phyloP scores from a whole-genome alignment of 2,329 filamentous ascomycete species.

The Cercospora sp. region DNA sequence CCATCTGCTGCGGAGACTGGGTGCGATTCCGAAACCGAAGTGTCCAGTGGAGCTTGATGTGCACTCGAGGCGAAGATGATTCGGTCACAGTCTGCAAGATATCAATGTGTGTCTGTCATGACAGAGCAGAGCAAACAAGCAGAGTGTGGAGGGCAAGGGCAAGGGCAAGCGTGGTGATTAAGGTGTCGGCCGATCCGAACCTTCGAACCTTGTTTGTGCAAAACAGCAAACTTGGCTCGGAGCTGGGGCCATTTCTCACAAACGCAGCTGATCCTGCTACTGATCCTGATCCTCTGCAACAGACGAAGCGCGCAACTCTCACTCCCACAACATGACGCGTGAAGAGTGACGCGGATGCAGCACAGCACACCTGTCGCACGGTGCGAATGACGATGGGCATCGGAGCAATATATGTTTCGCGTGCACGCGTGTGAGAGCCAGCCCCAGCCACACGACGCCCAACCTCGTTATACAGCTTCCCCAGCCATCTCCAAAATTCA shows the following conservation, averaged over 20 bases:
- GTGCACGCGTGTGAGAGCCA: not conserved
- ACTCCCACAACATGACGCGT: not conserved
- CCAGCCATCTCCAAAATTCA: conserved; percentile 2
- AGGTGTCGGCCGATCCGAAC: not conserved
- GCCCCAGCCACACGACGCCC: not conserved
- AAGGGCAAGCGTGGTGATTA: not conserved
- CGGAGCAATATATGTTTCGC: not conserved
- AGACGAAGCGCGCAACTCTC: not conserved
- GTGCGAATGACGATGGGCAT: not conserved
- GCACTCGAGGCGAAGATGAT: not conserved
- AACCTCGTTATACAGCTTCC: not conserved
- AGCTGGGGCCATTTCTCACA: not conserved
- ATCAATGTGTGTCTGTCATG: not conserved
- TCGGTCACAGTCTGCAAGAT: not conserved
- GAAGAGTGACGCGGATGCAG: not conserved
- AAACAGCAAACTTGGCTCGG: not conserved
- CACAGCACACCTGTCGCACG: not conserved
- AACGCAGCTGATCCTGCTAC: not conserved
- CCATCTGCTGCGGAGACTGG: not conserved
- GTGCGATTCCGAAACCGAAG: not conserved
- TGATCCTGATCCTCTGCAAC: not conserved
- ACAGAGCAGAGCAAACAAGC: not conserved
- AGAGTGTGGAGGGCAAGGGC: too few relatives aligned
- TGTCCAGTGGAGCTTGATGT: not conserved
- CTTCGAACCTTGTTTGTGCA: conserved; percentile 1